A percentile compares a stretch with the other conserved stretches of the same genome.
These are phyloP conservation scores for Daldinia caldariorum DNA, from an alignment of 495 filamentous ascomycete species.

Conservation along the genomic window DNA sequence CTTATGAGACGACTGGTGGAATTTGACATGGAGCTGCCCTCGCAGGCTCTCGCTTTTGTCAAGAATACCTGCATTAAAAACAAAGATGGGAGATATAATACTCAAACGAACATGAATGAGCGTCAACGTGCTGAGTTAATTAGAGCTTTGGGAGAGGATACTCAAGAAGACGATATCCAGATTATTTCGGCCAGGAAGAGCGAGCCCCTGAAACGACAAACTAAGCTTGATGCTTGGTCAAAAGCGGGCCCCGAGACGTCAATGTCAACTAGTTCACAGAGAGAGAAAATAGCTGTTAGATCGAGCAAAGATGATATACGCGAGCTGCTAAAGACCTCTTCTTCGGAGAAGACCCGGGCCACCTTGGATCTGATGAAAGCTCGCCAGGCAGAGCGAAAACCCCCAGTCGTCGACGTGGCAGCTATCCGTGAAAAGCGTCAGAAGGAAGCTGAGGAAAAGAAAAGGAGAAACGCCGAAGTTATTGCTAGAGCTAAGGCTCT, in stretches of 20 bases:
- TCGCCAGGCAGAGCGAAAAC: slow-evolving; percentile 46
- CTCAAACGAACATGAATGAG: slow-evolving; percentile 75
- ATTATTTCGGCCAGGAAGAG: slow-evolving; percentile 51
- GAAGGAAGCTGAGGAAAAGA: slow-evolving; percentile 77
- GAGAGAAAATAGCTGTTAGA: slow-evolving; percentile 31
- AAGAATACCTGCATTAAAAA: slow-evolving; percentile 61
- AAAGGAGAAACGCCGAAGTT: slow-evolving; percentile 72
- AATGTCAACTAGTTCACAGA: slow-evolving; percentile 34
- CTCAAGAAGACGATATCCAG: slow-evolving; percentile 62
- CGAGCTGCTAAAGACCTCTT: slow-evolving; percentile 50
- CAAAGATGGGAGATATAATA: slow-evolving; percentile 54
- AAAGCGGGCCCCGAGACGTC: slow-evolving; percentile 48
- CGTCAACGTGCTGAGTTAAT: slow-evolving; percentile 85
- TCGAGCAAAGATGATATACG: slow-evolving; percentile 48
- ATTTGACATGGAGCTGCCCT: slow-evolving; percentile 71
- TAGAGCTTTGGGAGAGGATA: slow-evolving; percentile 79
- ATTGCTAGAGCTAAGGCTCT: slow-evolving; percentile 72
- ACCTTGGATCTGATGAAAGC: slow-evolving; percentile 53
- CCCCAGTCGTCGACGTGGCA: slow-evolving; percentile 49
- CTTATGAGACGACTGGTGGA: slow-evolving; percentile 77
- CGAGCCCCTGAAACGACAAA: slow-evolving; percentile 68
- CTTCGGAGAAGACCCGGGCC: slow-evolving; percentile 50
- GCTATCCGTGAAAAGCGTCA: slow-evolving; percentile 75
- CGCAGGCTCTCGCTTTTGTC: slow-evolving; percentile 68
- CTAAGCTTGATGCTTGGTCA: slow-evolving; percentile 72